Percentiles rank a stretch among this genome's conserved stretches.
Evolutionary conservation across 1,284 basidiomycete species (phyloP).

Genomic region (Microbotryum silenes-acaulis): DNA sequence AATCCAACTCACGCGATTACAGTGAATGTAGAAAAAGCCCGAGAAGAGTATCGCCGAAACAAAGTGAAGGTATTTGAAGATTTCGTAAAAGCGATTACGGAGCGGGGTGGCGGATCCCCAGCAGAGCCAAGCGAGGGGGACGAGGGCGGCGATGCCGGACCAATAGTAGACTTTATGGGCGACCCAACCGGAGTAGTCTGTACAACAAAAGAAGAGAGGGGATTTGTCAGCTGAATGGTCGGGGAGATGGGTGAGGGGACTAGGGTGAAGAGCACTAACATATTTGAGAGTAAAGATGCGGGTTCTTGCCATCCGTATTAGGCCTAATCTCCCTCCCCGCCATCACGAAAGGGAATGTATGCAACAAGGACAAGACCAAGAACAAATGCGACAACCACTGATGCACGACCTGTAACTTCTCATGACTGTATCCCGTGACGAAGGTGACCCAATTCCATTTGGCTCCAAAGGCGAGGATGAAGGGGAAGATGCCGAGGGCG

Average conservation of each 20-base stretch:
- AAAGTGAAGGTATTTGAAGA: conserved; percentile 43
- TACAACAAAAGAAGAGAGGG: too few species aligned
- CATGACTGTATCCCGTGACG: conserved; percentile 46
- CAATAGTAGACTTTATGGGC: conserved; percentile 36
- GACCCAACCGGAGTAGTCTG: conserved; percentile 1
- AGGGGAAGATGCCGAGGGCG: conserved; percentile 32
- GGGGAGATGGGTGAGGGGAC: conserved; percentile 1
- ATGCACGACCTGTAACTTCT: conserved; percentile 45
- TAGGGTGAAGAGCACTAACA: conserved; percentile 10
- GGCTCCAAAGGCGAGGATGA: conserved; percentile 40
- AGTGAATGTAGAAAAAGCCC: conserved; percentile 43
- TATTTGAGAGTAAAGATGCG: conserved; percentile 25
- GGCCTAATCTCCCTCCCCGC: conserved; percentile 27
- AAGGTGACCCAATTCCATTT: conserved; percentile 45
- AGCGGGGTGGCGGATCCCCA: conserved; percentile 40
- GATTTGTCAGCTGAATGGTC: background rate
- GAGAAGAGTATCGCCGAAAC: conserved; percentile 33
- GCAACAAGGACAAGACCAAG: conserved; percentile 26
- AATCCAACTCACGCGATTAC: conserved; percentile 35
- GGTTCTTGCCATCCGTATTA: conserved; percentile 25
- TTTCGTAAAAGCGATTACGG: conserved; percentile 43
- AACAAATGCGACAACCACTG: conserved; percentile 42
- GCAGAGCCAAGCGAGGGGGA: conserved; percentile 41
- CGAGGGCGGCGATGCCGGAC: conserved; percentile 43
- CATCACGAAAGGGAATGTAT: conserved; percentile 33